These are phyloP conservation scores for Botrytis galanthina DNA, from an alignment of 2,329 filamentous ascomycete species.

Conservation along the genomic window DNA sequence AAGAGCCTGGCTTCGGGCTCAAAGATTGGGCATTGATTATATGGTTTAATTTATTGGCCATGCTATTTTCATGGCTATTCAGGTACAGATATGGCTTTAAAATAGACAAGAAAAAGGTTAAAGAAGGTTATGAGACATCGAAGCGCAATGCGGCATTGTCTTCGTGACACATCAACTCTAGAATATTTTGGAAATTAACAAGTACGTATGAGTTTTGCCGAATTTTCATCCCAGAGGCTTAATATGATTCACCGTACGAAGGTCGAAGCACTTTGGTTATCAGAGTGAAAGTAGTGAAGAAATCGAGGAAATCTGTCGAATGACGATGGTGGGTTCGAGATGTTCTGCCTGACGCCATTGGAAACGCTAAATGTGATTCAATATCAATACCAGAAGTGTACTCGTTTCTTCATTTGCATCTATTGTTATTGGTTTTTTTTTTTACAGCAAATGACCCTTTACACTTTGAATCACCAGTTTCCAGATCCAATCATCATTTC, in stretches of 20 bases:
- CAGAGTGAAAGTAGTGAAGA: neutral
- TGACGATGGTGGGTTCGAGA: neutral
- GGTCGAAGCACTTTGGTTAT: neutral
- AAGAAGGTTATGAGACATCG: constrained; percentile 19
- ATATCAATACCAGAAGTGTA: neutral
- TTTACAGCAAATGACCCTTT: constrained; percentile 7
- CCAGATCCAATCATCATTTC: constrained; percentile 5
- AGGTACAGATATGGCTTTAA: constrained; percentile 28
- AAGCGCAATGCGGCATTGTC: constrained; percentile 11
- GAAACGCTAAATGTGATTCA: neutral
- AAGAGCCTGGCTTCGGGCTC: constrained; percentile 25
- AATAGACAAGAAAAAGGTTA: constrained; percentile 23
- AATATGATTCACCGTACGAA: neutral
- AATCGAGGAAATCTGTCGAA: neutral
- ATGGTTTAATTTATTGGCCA: constrained; percentile 27
- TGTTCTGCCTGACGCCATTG: neutral
- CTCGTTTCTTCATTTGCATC: neutral
- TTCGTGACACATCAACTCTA: constrained; percentile 12
- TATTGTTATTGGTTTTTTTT: neutral
- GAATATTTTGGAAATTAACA: neutral
- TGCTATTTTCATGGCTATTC: constrained; percentile 28
- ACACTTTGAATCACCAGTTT: constrained; percentile 1
- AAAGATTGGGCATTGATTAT: constrained; percentile 25
- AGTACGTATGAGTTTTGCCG: neutral
- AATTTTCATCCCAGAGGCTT: neutral